Base-by-base conservation (phyloP, 306 rosid genomes). In the Vigna reflexopilosa region DNA sequence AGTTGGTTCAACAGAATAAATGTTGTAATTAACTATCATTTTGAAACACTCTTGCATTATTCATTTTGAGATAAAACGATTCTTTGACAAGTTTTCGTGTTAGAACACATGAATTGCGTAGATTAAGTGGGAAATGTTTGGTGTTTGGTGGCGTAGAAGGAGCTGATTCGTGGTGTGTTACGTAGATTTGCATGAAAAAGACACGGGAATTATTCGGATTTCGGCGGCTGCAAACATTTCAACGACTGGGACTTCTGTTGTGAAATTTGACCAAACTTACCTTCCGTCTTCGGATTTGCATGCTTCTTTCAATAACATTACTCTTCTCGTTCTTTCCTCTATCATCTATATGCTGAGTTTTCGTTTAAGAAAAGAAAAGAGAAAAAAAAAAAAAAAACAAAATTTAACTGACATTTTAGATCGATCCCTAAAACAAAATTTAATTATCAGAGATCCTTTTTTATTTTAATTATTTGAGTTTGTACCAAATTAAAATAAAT, bases 201-300 rank as follows among this genome's bases (percentile, higher is more conserved):
- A 64, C 64, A 38, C 2, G 13, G 30, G 22, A 19, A 9, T 36
- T 51, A 32, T 20, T 9, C 61, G 30, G 30, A 55, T 55, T 55
- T 51, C 30, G 16, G 75, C 13, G 26, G 4, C 45, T 64, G 52
- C 51, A 66, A 15, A 24, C 52, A 24, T 63, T 81, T 82, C 75
- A 72, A 87, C 48, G 75, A 81, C 47, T 36, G n/a, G 42, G 85
- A 81, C 80, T 64, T 50, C 7, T 5, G 24, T 26, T 26, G 36
- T 50, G 77, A 83, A 73, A 61, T 78, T 83, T 81, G 86, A 78
- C 89, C 84, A 67, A 65, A 78, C 88, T 77, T 79, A 73, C 81
- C 47, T 26, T 42, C 36, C 17, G 9, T 7, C 32, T 63, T 15
- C 12, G 12, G 1, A 50, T 77, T 38, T 17, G 70, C 69, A 36